Evolutionary conservation across 2,329 filamentous ascomycete species (phyloP).

Genomic region (Alternaria sp.): DNA sequence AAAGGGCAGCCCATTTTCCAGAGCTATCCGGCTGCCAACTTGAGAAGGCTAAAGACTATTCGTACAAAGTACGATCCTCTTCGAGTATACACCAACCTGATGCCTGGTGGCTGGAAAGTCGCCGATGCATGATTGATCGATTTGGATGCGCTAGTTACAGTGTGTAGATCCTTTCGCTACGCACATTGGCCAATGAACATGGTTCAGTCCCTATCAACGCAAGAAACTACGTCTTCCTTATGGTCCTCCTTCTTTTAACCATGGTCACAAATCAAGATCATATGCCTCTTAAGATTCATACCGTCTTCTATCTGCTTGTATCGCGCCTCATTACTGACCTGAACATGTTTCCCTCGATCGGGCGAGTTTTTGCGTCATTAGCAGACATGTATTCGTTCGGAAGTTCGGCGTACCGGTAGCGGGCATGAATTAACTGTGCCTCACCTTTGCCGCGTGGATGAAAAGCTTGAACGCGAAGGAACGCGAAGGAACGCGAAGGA

Average conservation of each 20-base stretch:
- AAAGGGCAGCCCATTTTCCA: slow-evolving; percentile 36
- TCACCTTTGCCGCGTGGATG: background rate
- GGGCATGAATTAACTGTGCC: background rate
- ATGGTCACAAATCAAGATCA: background rate
- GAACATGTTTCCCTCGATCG: background rate
- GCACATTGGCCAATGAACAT: background rate
- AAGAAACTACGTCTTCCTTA: background rate
- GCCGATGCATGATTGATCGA: slow-evolving; percentile 2
- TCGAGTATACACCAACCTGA: slow-evolving; percentile 35
- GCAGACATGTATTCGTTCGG: background rate
- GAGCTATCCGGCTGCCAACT: slow-evolving; percentile 42
- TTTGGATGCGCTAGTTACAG: fast-evolving
- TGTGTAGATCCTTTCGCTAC: background rate
- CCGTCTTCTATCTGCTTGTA: background rate
- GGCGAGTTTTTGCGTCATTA: background rate
- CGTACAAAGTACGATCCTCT: slow-evolving; percentile 44
- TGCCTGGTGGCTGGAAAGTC: slow-evolving; percentile 36
- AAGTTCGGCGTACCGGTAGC: background rate
- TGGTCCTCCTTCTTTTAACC: too few species aligned
- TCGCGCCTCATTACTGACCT: background rate
- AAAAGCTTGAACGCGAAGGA: background rate
- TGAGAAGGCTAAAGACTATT: slow-evolving; percentile 38
- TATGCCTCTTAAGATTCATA: fast-evolving
- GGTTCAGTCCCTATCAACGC: background rate
- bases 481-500: background rate